Percentiles rank a stretch among this genome's conserved stretches.
These are phyloP conservation scores for Fusarium lateritium DNA, from an alignment of 2,329 filamentous ascomycete genomes.

Conservation along the genomic window DNA sequence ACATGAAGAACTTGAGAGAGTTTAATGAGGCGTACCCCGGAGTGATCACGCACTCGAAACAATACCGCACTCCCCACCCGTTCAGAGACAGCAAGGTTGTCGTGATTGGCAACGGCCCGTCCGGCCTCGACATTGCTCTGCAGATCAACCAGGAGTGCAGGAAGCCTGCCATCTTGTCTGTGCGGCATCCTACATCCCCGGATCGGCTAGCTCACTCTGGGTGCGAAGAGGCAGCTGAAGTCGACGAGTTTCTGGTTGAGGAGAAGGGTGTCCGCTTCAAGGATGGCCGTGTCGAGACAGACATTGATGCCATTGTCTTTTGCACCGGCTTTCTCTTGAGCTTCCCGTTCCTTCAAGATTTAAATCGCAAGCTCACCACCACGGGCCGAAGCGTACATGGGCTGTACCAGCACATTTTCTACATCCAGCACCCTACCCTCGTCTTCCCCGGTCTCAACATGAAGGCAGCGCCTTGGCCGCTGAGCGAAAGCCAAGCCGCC, in stretches of 20 bases:
- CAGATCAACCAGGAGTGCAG: constrained; percentile 78
- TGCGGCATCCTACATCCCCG: constrained; percentile 63
- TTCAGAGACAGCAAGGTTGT: constrained; percentile 82
- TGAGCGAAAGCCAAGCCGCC: constrained; percentile 84
- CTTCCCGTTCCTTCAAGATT: constrained; percentile 76
- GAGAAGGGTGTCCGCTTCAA: constrained; percentile 75
- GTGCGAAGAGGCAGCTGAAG: constrained; percentile 69
- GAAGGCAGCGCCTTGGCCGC: constrained; percentile 88
- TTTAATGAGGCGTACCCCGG: constrained; percentile 74
- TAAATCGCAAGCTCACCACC: constrained; percentile 70
- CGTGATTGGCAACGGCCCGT: constrained; percentile 87
- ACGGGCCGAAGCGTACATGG: constrained; percentile 79
- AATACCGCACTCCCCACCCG: constrained; percentile 76
- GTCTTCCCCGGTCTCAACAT: constrained; percentile 83
- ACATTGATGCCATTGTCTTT: constrained; percentile 85
- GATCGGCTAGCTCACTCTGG: constrained; percentile 62
- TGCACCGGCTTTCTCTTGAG: constrained; percentile 93
- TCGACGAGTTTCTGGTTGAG: constrained; percentile 68
- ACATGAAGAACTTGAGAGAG: constrained; percentile 69
- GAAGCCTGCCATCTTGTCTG: constrained; percentile 76
- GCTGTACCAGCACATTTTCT: constrained; percentile 85
- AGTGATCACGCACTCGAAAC: constrained; percentile 81
- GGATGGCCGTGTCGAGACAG: constrained; percentile 73
- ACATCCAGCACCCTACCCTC: constrained; percentile 81
- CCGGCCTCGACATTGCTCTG: constrained; percentile 84